These are phyloP conservation scores for Cornus florida DNA, from an alignment of 148 eudicot genomes.

Conservation along the genomic window DNA sequence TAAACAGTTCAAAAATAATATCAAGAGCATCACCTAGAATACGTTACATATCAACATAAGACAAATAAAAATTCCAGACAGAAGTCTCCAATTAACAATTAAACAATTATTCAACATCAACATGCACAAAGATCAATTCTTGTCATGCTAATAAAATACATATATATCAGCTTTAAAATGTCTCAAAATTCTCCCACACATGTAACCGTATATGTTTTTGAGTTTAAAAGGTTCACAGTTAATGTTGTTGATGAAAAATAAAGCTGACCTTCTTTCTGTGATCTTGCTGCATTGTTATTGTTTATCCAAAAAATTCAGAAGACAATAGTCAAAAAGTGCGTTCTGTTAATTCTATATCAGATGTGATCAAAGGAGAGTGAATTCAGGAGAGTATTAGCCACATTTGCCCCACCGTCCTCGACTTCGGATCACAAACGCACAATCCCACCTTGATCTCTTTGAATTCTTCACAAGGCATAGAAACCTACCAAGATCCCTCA, in stretches of 20 bases:
- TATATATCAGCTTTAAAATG: not conserved
- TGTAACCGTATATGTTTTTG: no score
- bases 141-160: not conserved
- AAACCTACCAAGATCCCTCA: constrained; percentile 14
- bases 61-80: not conserved
- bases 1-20: not conserved
- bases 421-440: constrained; percentile 34
- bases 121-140: not conserved
- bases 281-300: constrained; percentile 38
- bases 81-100: not conserved
- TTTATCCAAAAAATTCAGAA: not conserved
- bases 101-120: not conserved
- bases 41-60: not conserved
- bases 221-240: not conserved
- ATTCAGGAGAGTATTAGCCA: constrained; percentile 24
- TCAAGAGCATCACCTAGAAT: not conserved
- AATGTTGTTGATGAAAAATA: not conserved
- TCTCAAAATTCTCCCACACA: no score
- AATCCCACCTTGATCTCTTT: constrained; percentile 29
- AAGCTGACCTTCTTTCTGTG: constrained; percentile 42
- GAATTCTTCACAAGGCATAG: constrained; percentile 15
- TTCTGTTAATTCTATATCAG: not conserved
- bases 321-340: not conserved
- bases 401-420: constrained; percentile 50
- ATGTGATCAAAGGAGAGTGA: no score